phyloP scores from a whole-genome alignment of 2,329 filamentous ascomycete genomes.

The Penicillium aurantiogriseum region DNA sequence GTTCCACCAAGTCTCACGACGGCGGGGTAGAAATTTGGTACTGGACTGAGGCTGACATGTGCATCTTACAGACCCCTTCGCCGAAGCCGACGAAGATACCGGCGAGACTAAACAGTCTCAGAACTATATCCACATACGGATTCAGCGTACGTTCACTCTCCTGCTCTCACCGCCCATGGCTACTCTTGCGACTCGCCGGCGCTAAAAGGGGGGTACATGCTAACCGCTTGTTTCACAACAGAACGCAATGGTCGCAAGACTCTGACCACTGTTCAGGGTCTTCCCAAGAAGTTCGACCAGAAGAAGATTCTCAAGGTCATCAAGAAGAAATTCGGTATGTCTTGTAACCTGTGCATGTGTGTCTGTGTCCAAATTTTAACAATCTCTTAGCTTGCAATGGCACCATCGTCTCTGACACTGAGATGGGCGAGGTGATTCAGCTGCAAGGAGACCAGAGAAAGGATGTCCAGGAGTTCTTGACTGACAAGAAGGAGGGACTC shows the following conservation, averaged over 20 bases:
- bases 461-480: constrained; percentile 96
- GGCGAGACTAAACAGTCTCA: constrained; percentile 93
- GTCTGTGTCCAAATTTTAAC: constrained; percentile 20
- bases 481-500: constrained; percentile 91
- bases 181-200: constrained; percentile 4
- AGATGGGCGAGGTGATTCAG: constrained; percentile 99
- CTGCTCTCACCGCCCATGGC: neutral
- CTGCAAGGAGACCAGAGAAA: constrained; percentile 99
- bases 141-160: constrained; percentile 74
- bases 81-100: constrained; percentile 99
- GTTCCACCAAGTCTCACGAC: constrained; percentile 16
- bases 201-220: constrained; percentile 11
- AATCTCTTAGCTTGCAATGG: constrained; percentile 84
- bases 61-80: constrained; percentile 84
- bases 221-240: constrained; percentile 45
- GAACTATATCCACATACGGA: constrained; percentile 99
- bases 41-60: constrained; percentile 35
- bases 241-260: constrained; percentile 99
- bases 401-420: constrained; percentile 91
- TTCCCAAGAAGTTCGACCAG: constrained; percentile 98
- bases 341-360: neutral
- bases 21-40: constrained; percentile 40
- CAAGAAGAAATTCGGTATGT: constrained; percentile 96
- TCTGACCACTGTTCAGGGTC: constrained; percentile 98
- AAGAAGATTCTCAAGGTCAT: constrained; percentile 99